Percentiles rank a stretch among this genome's conserved stretches.
Evolutionary conservation across 1,284 basidiomycete genomes (phyloP).

Genomic region (Coniferiporia weirii): DNA sequence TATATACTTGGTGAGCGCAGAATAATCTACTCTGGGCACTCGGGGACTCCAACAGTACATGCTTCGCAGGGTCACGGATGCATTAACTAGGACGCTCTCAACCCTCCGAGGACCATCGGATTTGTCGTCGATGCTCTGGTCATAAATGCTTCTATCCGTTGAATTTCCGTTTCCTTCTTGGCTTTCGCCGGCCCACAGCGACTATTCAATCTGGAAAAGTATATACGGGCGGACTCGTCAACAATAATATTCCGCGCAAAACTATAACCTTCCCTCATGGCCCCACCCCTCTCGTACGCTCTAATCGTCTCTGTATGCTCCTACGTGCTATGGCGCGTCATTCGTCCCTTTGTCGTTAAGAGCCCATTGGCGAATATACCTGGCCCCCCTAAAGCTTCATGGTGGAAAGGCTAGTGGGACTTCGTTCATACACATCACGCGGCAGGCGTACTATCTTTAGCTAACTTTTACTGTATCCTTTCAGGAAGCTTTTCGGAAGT

Average conservation of each 20-base stretch:
- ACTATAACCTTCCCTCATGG: not conserved
- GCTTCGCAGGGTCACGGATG: not conserved
- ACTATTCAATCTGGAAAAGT: not conserved
- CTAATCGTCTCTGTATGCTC: not conserved
- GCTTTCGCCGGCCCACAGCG: not conserved
- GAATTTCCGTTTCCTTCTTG: not conserved
- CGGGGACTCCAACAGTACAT: too few relatives aligned
- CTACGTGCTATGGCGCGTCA: conserved; percentile 4
- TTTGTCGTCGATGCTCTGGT: not conserved
- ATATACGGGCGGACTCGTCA: not conserved
- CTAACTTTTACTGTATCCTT: not conserved
- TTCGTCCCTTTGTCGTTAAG: conserved; percentile 2
- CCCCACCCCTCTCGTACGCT: not conserved
- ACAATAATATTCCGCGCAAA: not conserved
- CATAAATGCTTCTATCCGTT: not conserved
- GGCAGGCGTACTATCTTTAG: not conserved
- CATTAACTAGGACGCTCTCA: not conserved
- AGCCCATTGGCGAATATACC: conserved; percentile 4
- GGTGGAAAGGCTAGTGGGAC: conserved; percentile 6
- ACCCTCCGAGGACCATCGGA: not conserved
- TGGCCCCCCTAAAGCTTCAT: conserved; percentile 13
- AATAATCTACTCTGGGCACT: too few relatives aligned
- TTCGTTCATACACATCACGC: not conserved
- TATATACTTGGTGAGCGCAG: too few relatives aligned
- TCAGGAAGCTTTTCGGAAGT: conserved; percentile 18